A percentile compares a stretch with the other conserved stretches of the same genome.
Evolutionary conservation across 2,329 filamentous ascomycete species (phyloP).

Genomic region (Tolypocladium tundrense): DNA sequence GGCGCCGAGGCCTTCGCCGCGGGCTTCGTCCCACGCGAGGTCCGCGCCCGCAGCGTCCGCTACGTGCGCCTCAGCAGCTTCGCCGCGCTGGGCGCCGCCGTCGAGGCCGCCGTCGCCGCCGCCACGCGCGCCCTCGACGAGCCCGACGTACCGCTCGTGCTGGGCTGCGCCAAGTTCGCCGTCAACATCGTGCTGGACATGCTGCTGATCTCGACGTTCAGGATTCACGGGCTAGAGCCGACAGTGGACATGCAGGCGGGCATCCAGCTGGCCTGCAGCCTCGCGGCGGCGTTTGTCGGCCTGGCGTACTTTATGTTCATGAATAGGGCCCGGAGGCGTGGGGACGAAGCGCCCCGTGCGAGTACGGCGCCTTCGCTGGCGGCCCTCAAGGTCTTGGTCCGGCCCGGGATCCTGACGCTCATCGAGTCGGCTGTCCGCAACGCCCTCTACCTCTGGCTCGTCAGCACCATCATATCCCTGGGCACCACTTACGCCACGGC

Average conservation of each 20-base stretch:
- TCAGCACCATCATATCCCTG: conserved; percentile 52
- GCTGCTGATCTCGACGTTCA: conserved; percentile 55
- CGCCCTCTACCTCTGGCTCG: conserved; percentile 60
- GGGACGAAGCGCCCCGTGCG: neutral
- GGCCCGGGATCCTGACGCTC: conserved; percentile 50
- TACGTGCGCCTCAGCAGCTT: conserved; percentile 59
- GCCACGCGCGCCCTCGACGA: conserved; percentile 56
- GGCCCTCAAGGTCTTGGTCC: conserved; percentile 38
- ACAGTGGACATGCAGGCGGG: conserved; percentile 55
- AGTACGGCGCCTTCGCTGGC: conserved; percentile 23
- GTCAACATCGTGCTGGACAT: conserved; percentile 60
- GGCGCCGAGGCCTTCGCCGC: conserved; percentile 32
- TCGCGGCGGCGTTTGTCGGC: conserved; percentile 43
- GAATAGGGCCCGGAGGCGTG: neutral
- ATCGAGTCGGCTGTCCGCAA: conserved; percentile 58
- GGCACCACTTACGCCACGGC: conserved; percentile 58
- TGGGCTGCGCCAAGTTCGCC: conserved; percentile 52
- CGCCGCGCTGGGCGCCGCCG: conserved; percentile 47
- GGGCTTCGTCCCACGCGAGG: conserved; percentile 46
- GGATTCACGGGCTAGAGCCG: conserved; percentile 42
- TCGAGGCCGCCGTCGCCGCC: conserved; percentile 52
- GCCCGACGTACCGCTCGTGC: conserved; percentile 58
- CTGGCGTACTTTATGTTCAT: conserved; percentile 48
- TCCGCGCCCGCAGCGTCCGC: conserved; percentile 43
- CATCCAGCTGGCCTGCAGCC: conserved; percentile 51